Evolutionary conservation across 2,329 filamentous ascomycete genomes (phyloP), one percentile per base, ranked within the genome.

Genomic region (Cylindrodendrum hubeiense): DNA sequence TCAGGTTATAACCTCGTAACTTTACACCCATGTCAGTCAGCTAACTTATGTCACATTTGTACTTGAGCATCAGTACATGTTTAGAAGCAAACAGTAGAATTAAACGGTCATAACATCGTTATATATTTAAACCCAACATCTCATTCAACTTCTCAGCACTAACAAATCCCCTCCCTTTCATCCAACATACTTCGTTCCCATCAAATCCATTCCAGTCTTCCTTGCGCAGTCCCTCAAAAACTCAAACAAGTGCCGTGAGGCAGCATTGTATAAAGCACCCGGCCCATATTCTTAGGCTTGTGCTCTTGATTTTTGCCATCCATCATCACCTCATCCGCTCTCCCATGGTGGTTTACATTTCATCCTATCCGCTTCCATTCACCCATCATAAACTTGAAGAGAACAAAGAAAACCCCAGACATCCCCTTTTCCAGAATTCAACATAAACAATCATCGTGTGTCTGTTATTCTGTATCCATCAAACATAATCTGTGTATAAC

Each of bases 211-310:
- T 44, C 26, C 22, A 33, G 39, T 55, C 52, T 44, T 51, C 34
- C 28, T 9, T 13, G 30, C 47, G 47, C 49, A 13, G 47, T 50
- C 43, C 61, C 52, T 57, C 47, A 60, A 73, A 67, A 71, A 70
- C 64, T 72, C 64, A 68, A 76, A 79, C 77, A 81, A 80, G 70
- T 81, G 80, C 82, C 83, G 83, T 70, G 83, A 83, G 83, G 82
- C 82, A 84, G 77, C 80, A 78, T 80, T 83, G 79, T 83, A 80
- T 76, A 75, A 75, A 76, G 60, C 70, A 69, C 60, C 59, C 55
- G 65, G 66, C 68, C 68, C 71, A 64, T 70, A 52, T 59, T 69
- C 60, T 58, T 67, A 58, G 49, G 52, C 33, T 63, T 44, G 39
- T 56, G 54, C 51, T 54, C 57, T 56, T 43, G 49, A 65, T 50